phyloP scores from a whole-genome alignment of 139 green algal species.

The Nannochloris sp. region DNA sequence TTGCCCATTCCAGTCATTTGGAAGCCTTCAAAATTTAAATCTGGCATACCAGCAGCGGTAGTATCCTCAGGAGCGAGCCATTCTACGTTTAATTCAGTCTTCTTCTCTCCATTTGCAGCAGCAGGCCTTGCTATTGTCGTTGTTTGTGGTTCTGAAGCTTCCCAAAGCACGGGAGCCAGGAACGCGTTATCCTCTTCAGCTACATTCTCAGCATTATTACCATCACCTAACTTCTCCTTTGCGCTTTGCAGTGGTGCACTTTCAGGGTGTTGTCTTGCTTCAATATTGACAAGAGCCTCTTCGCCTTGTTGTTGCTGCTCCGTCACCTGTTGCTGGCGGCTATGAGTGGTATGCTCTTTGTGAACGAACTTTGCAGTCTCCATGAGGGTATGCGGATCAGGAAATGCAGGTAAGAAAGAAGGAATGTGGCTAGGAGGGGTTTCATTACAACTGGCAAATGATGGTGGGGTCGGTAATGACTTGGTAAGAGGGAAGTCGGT shows the following conservation, averaged over 20 bases:
- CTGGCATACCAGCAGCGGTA: too few relatives aligned
- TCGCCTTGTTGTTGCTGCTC: background rate
- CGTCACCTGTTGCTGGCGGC: background rate
- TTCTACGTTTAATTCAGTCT: background rate
- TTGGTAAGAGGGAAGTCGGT: constrained; percentile 49
- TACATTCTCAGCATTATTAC: constrained; percentile 1
- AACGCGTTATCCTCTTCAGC: constrained; percentile 29
- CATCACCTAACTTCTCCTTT: background rate
- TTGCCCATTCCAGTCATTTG: background rate
- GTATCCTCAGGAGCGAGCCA: too few relatives aligned
- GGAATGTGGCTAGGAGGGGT: constrained; percentile 60
- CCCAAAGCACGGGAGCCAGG: constrained; percentile 16
- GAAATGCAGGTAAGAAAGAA: constrained; percentile 73
- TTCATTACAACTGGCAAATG: constrained; percentile 41
- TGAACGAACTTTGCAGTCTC: constrained; percentile 15
- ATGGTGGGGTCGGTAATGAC: constrained; percentile 30
- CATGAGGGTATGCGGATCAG: constrained; percentile 75
- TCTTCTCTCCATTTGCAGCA: background rate
- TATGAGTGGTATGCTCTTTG: background rate
- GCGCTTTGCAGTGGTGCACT: background rate
- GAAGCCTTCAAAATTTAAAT: too few relatives aligned
- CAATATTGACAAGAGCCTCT: background rate
- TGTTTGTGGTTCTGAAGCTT: background rate
- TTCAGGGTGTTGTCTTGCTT: background rate
- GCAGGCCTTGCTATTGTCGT: background rate